These are phyloP conservation scores for Phlyctochytrium arcticum DNA, from an alignment of 192 early-diverging fungal species.

Conservation along the genomic window DNA sequence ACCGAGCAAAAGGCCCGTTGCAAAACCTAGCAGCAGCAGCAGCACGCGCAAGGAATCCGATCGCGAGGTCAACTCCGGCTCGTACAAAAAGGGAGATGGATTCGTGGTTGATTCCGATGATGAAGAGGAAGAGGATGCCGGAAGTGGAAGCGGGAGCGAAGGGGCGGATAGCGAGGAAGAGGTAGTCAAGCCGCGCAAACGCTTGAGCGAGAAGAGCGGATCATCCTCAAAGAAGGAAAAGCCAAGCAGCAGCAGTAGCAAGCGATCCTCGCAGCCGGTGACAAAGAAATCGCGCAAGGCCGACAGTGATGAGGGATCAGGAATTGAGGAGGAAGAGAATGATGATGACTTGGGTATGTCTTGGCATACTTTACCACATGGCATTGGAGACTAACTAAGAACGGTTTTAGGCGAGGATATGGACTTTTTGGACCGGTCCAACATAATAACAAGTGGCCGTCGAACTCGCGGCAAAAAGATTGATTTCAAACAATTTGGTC, in stretches of 20 bases:
- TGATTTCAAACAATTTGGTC: slow-evolving; percentile 67
- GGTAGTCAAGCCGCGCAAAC: neutral
- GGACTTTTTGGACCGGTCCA: slow-evolving; percentile 53
- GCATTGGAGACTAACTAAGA: neutral
- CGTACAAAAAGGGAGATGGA: slow-evolving; percentile 31
- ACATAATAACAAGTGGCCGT: slow-evolving; percentile 61
- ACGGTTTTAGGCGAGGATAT: slow-evolving; percentile 52
- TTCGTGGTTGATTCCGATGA: slow-evolving; percentile 30
- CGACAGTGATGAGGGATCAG: slow-evolving; percentile 27
- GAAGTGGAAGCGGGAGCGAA: neutral
- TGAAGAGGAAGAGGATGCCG: slow-evolving; percentile 28
- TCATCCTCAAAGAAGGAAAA: neutral
- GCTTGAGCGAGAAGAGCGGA: neutral
- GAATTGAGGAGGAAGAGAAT: slow-evolving; percentile 22
- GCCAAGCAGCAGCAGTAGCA: neutral
- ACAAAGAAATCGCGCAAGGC: slow-evolving; percentile 36
- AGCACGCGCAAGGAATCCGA: slow-evolving; percentile 22
- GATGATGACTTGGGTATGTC: slow-evolving; percentile 41
- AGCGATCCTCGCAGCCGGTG: slow-evolving; percentile 19
- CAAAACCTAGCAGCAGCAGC: neutral
- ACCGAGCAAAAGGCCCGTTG: neutral
- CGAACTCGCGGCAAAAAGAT: slow-evolving; percentile 70
- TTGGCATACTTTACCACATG: neutral
- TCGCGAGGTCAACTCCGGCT: slow-evolving; percentile 35
- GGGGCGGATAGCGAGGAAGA: neutral